phyloP scores from a whole-genome alignment of 805 yeast species.

The Metschnikowia matae region DNA sequence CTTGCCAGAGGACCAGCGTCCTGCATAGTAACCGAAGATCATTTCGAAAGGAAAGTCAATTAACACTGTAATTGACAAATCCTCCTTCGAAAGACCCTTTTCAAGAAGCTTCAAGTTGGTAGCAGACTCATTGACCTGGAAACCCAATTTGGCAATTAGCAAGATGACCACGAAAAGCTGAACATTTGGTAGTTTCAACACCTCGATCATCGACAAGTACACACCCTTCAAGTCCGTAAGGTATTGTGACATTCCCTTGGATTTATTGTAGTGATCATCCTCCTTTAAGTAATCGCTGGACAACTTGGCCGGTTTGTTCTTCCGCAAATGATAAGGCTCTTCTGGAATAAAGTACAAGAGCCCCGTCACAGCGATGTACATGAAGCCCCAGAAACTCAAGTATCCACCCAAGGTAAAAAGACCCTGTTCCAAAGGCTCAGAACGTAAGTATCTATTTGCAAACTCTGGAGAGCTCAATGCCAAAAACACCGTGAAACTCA shows the following conservation, averaged over 20 bases:
- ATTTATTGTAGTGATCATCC: constrained; percentile 25
- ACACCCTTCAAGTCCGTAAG: constrained; percentile 42
- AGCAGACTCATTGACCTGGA: constrained; percentile 94
- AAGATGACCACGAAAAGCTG: constrained; percentile 72
- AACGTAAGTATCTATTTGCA: constrained; percentile 78
- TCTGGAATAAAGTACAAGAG: constrained; percentile 64
- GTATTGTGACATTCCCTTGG: constrained; percentile 8
- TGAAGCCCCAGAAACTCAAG: constrained; percentile 70
- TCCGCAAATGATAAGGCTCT: constrained; percentile 53
- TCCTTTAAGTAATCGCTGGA: constrained; percentile 25
- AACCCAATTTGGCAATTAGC: constrained; percentile 80
- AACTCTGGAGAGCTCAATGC: constrained; percentile 91
- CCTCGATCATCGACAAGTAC: constrained; percentile 62
- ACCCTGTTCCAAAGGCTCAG: constrained; percentile 57
- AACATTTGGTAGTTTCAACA: constrained; percentile 66
- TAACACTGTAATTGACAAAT: constrained; percentile 84
- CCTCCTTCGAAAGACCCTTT: constrained; percentile 90
- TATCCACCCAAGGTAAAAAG: constrained; percentile 71
- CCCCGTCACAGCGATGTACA: constrained; percentile 64
- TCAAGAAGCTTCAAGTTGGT: constrained; percentile 88
- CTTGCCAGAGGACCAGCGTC: constrained; percentile 83
- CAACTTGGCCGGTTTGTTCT: constrained; percentile 27
- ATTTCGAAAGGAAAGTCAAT: constrained; percentile 96
- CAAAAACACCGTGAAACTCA: constrained; percentile 85
- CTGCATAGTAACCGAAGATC: constrained; percentile 92